These are phyloP conservation scores for Caloboletus inedulis DNA, from an alignment of 1,284 basidiomycete genomes.

Conservation along the genomic window DNA sequence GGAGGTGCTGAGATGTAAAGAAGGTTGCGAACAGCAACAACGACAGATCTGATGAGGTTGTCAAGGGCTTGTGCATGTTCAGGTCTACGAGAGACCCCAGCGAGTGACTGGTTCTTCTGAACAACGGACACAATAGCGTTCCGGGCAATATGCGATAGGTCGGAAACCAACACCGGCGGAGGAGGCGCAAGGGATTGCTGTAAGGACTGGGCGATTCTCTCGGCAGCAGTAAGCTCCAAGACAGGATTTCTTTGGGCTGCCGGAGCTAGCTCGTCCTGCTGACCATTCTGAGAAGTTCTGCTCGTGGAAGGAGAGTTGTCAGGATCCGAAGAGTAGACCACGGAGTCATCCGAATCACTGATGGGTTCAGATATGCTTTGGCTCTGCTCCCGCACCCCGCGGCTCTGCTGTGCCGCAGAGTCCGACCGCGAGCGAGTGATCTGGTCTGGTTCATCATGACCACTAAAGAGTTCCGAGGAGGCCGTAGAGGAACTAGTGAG, in stretches of 20 bases:
- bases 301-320: constrained; percentile 36
- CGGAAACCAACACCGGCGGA: constrained; percentile 54
- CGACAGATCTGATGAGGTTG: constrained; percentile 59
- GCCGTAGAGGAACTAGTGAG: constrained; percentile 33
- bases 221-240: constrained; percentile 59
- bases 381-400: constrained; percentile 25
- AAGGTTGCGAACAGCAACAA: constrained; percentile 67
- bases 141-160: constrained; percentile 56
- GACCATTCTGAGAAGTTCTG: constrained; percentile 33
- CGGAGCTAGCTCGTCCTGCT: constrained; percentile 18
- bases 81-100: constrained; percentile 41
- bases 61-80: constrained; percentile 62
- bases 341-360: constrained; percentile 76
- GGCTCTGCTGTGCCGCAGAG: constrained; percentile 26
- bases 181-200: constrained; percentile 60
- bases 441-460: constrained; percentile 27
- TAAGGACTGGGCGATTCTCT: constrained; percentile 61
- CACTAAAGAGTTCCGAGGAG: constrained; percentile 29
- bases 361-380: constrained; percentile 43
- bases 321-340: constrained; percentile 57
- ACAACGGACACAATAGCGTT: constrained; percentile 63
- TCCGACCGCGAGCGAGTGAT: constrained; percentile 36
- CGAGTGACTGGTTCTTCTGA: constrained; percentile 49
- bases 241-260: constrained; percentile 21
- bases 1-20: constrained; percentile 69